Conservation (phyloP, 495 filamentous ascomycete species). For the Thermochaetoides thermophila region DNA sequence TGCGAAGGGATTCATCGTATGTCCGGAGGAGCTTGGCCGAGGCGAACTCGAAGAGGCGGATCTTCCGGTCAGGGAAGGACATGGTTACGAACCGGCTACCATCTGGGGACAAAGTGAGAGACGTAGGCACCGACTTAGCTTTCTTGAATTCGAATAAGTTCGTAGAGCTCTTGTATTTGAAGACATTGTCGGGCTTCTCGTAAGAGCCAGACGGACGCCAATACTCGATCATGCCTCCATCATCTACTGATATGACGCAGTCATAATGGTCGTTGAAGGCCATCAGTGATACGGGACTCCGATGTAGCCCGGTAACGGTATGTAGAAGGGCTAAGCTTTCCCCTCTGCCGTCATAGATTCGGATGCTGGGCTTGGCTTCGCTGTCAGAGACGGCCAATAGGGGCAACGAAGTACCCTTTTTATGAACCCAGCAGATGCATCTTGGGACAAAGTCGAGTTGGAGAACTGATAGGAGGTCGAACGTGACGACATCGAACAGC, state of each 20-base stretch:
- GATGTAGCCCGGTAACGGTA: slow-evolving; percentile 58
- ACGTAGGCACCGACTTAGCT: slow-evolving; percentile 70
- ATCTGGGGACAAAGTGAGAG: slow-evolving; percentile 75
- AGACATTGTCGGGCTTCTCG: slow-evolving; percentile 86
- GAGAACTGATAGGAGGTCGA: slow-evolving; percentile 76
- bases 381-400: slow-evolving; percentile 74
- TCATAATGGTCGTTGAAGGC: slow-evolving; percentile 80
- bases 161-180: slow-evolving; percentile 79
- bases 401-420: slow-evolving; percentile 71
- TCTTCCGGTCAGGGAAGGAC: slow-evolving; percentile 84
- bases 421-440: slow-evolving; percentile 86
- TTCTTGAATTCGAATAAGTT: slow-evolving; percentile 96
- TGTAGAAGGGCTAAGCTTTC: slow-evolving; percentile 62
- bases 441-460: slow-evolving; percentile 57
- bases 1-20: slow-evolving; percentile 83
- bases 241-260: slow-evolving; percentile 79
- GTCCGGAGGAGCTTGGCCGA: slow-evolving; percentile 77
- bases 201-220: slow-evolving; percentile 71
- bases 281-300: slow-evolving; percentile 64
- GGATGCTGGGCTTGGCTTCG: slow-evolving; percentile 51
- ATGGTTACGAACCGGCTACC: slow-evolving; percentile 75
- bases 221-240: slow-evolving; percentile 92
- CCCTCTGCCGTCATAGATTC: slow-evolving; percentile 79
- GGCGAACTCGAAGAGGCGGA: slow-evolving; percentile 85
- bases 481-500: slow-evolving; percentile 92